These are phyloP conservation scores for Narthecium ossifragum DNA, from an alignment of 106 monocot genomes.

Conservation along the genomic window DNA sequence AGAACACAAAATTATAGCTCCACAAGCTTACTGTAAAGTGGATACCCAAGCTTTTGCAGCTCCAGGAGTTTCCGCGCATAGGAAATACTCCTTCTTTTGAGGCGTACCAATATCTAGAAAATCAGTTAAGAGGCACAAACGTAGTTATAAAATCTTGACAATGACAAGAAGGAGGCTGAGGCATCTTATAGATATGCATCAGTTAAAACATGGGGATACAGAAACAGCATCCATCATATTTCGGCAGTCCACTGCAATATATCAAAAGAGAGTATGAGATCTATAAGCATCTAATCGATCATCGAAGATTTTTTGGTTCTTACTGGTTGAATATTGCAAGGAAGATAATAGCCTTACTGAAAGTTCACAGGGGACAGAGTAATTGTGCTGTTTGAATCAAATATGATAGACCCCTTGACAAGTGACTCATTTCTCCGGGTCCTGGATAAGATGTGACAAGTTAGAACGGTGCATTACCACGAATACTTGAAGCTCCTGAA, in stretches of 20 bases:
- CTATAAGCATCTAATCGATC: background rate
- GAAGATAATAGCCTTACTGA: constrained; percentile 39
- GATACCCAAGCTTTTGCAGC: constrained; percentile 99
- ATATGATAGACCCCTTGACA: constrained; percentile 70
- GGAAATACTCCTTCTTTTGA: constrained; percentile 90
- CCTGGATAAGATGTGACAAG: too few species aligned
- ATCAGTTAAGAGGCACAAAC: constrained; percentile 34
- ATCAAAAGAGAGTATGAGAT: constrained; percentile 4
- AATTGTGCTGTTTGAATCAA: constrained; percentile 90
- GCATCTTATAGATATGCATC: too few species aligned
- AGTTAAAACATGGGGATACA: constrained; percentile 59
- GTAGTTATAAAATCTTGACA: too few species aligned
- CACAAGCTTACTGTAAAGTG: constrained; percentile 86
- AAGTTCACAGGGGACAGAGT: constrained; percentile 89
- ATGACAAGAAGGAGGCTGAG: too few species aligned
- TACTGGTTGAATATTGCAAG: background rate
- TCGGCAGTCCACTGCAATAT: constrained; percentile 74
- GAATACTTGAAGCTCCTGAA: too few species aligned
- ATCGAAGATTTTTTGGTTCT: constrained; percentile 1
- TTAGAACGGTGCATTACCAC: too few species aligned
- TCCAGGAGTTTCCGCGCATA: constrained; percentile 97
- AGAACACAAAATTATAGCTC: too few species aligned
- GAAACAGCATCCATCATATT: constrained; percentile 97
- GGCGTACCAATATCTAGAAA: constrained; percentile 90
- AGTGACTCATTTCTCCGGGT: constrained; percentile 54